Conservation (phyloP, 805 yeast genomes). For the Brettanomyces sp. region DNA sequence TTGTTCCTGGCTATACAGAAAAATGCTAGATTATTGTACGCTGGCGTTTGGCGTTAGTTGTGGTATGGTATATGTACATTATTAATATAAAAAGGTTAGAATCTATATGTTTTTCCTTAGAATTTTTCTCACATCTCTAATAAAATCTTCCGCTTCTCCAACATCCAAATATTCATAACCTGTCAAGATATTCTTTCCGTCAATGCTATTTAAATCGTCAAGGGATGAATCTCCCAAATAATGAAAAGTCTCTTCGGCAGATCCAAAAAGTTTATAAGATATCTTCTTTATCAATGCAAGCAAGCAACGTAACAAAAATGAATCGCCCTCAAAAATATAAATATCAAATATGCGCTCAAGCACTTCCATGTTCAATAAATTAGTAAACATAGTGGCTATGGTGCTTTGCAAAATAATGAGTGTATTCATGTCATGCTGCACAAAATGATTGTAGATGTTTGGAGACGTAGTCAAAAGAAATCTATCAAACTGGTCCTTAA, state of each 20-base stretch:
- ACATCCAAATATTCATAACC: slow-evolving; percentile 32
- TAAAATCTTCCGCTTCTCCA: slow-evolving; percentile 42
- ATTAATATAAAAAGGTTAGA: background rate
- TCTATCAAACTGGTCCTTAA: slow-evolving; percentile 37
- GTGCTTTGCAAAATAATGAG: slow-evolving; percentile 34
- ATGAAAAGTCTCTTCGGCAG: slow-evolving; percentile 34
- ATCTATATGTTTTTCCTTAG: slow-evolving; percentile 18
- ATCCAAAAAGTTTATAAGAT: slow-evolving; percentile 44
- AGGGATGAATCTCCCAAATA: slow-evolving; percentile 29
- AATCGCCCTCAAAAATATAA: slow-evolving; percentile 52
- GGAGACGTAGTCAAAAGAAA: slow-evolving; percentile 37
- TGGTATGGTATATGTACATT: background rate
- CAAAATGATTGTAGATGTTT: slow-evolving; percentile 41
- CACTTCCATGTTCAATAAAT: slow-evolving; percentile 36
- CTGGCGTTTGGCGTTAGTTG: too few species aligned
- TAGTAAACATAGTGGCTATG: slow-evolving; percentile 36
- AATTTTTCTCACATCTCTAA: slow-evolving; percentile 30
- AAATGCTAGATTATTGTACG: too few species aligned
- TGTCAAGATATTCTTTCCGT: background rate
- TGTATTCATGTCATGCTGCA: slow-evolving; percentile 31
- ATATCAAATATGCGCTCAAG: slow-evolving; percentile 47
- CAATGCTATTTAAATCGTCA: slow-evolving; percentile 15
- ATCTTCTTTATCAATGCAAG: slow-evolving; percentile 43
- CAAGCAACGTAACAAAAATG: slow-evolving; percentile 40
- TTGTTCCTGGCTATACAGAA: too few species aligned